Conservation (phyloP, 176 grass and related monocot genomes). For the Zea luxurians region DNA sequence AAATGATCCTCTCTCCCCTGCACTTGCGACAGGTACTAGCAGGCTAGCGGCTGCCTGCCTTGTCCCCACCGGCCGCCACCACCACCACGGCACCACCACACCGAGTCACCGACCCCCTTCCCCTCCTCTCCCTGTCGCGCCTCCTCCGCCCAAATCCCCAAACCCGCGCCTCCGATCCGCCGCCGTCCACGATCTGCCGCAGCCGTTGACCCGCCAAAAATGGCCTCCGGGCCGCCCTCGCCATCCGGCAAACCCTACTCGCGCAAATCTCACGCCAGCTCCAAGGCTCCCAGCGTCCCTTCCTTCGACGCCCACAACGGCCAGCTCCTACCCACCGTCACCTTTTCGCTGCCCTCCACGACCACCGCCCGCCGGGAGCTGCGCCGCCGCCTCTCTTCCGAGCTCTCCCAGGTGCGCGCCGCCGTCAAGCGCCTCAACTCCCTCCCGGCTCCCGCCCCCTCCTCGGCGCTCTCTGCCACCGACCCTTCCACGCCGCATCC, state of each 20-base stretch:
- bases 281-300: conserved; percentile 33
- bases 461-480: conserved; percentile 63
- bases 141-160: conserved; percentile 47
- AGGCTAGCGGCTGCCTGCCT: not conserved
- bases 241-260: conserved; percentile 59
- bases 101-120: conserved; percentile 41
- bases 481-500: conserved; percentile 57
- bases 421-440: conserved; percentile 50
- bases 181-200: conserved; percentile 30
- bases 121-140: conserved; percentile 26
- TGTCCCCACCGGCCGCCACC: conserved; percentile 35
- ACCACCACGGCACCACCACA: conserved; percentile 5
- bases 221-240: conserved; percentile 54
- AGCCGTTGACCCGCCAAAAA: conserved; percentile 46
- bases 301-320: conserved; percentile 47
- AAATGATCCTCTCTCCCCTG: not conserved
- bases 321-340: conserved; percentile 41
- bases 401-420: conserved; percentile 57
- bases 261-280: conserved; percentile 50
- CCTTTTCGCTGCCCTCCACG: conserved; percentile 34
- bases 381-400: conserved; percentile 53
- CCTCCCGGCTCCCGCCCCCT: conserved; percentile 38
- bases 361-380: conserved; percentile 39
- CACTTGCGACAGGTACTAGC: not conserved
- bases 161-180: conserved; percentile 51